Base-by-base conservation (phyloP, 2,329 filamentous ascomycete species). In the Pseudogymnoascus sp. region DNA sequence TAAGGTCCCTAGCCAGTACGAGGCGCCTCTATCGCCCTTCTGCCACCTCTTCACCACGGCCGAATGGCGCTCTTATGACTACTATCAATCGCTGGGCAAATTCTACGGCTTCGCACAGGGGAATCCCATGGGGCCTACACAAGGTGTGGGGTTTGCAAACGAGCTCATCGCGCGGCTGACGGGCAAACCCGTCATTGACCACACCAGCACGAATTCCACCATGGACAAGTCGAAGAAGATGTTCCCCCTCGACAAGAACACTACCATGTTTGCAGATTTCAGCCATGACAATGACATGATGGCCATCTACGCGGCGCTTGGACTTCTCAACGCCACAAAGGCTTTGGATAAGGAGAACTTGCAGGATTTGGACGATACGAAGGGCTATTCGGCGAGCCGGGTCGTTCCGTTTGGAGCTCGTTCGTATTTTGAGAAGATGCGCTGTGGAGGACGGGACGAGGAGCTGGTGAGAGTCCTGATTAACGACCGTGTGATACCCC, bases 281-380 rank as follows among this genome's bases (percentile, higher is more conserved):
- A 90, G 86, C 65, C 92, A 97, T 74, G 92, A 97, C 74, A 96
- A 95, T 72, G 86, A 88, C 70, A 91, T 97, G 85, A 84, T 83
- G 30, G 81, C 82, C 6, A 84, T 95, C 6, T 89, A 89, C 70
- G 85, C 85, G 4, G 90, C 91, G 0, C 71, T 97, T 65, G 89
- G 91, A 0, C 76, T 96, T 25, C 96, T 91, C 75, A 89, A 92
- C 66, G 75, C 74, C 43, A 90, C 85, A 0, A 69, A 71, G 12
- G 76, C 80, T 9, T 75, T 88, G 22, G 78, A 81, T 2, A 80
- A 79, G 22, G 77, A 76, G 2, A 77, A 76, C 6, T 73, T 84
- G 25, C 71, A 80, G 38, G 76, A 80, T 43, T 78, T 82, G 0
- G 67, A 74, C 5, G 72, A 85, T 61, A 81, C 82, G 1, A 78